Percentiles rank a stretch among this genome's conserved stretches.
These are phyloP conservation scores for Mollisiaceae sp. DNA, from an alignment of 2,329 filamentous ascomycete species.

Conservation along the genomic window DNA sequence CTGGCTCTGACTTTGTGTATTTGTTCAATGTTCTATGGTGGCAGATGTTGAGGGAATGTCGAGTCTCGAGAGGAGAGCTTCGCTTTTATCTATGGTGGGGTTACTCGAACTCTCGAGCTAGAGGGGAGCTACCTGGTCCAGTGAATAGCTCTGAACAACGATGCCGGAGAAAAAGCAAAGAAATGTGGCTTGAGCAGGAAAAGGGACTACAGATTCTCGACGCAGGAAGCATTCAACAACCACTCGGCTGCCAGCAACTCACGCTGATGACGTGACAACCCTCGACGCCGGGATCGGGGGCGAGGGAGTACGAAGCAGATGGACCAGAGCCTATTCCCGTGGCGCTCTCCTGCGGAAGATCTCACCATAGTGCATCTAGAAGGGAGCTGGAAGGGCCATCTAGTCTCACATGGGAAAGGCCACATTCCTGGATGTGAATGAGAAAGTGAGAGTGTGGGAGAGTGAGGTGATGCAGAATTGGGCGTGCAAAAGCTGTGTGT, in stretches of 20 bases:
- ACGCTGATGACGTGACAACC: slow-evolving; percentile 4
- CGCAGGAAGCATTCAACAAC: neutral
- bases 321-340: neutral
- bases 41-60: neutral
- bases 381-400: neutral
- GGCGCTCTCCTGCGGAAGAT: neutral
- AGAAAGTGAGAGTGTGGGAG: neutral
- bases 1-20: slow-evolving; percentile 12
- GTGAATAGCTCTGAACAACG: neutral
- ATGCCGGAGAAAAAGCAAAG: slow-evolving; percentile 12
- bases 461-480: neutral
- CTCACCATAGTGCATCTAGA: neutral
- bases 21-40: slow-evolving; percentile 6
- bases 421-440: neutral
- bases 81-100: slow-evolving; percentile 16
- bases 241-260: neutral
- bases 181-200: slow-evolving; percentile 5
- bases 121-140: neutral
- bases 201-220: neutral
- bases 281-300: neutral
- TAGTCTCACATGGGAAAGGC: slow-evolving; percentile 2
- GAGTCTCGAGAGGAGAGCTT: neutral
- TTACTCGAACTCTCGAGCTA: slow-evolving; percentile 5
- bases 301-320: neutral
- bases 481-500: neutral